Evolutionary conservation across 805 yeast species (phyloP).

Genomic region (Candida alai): DNA sequence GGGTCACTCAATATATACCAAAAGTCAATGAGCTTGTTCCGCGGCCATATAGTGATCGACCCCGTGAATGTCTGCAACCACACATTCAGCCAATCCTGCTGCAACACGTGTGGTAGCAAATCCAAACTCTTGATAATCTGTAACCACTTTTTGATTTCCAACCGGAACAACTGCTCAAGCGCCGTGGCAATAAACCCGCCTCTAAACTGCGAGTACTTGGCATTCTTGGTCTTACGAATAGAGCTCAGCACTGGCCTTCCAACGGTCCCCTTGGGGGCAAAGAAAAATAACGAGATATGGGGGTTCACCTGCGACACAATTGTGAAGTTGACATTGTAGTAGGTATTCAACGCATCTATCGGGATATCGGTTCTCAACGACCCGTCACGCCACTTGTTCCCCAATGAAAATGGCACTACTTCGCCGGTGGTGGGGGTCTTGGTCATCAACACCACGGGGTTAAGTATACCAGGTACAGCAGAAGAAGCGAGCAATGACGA

Average conservation of each 20-base stretch:
- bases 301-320: slow-evolving; percentile 83
- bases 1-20: slow-evolving; percentile 68
- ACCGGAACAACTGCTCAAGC: slow-evolving; percentile 61
- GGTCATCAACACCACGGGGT: slow-evolving; percentile 79
- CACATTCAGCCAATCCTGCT: slow-evolving; percentile 77
- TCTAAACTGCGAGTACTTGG: slow-evolving; percentile 44
- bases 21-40: slow-evolving; percentile 55
- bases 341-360: slow-evolving; percentile 65
- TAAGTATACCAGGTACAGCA: slow-evolving; percentile 79
- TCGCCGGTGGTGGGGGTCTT: slow-evolving; percentile 36
- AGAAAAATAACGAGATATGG: slow-evolving; percentile 70
- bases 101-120: slow-evolving; percentile 61
- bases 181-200: slow-evolving; percentile 79
- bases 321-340: slow-evolving; percentile 71
- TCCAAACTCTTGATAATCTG: slow-evolving; percentile 62
- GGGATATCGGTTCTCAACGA: slow-evolving; percentile 78
- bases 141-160: slow-evolving; percentile 77
- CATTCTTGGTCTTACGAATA: slow-evolving; percentile 36
- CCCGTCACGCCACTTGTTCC: slow-evolving; percentile 77
- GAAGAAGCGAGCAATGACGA: slow-evolving; percentile 70
- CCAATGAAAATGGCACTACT: slow-evolving; percentile 66
- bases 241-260: slow-evolving; percentile 69
- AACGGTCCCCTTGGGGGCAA: slow-evolving; percentile 75
- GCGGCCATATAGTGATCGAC: slow-evolving; percentile 73
- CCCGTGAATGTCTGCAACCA: slow-evolving; percentile 76